These are phyloP conservation scores for Anthracocystis panici-leucophaei DNA, from an alignment of 1,284 basidiomycete genomes.

Conservation along the genomic window DNA sequence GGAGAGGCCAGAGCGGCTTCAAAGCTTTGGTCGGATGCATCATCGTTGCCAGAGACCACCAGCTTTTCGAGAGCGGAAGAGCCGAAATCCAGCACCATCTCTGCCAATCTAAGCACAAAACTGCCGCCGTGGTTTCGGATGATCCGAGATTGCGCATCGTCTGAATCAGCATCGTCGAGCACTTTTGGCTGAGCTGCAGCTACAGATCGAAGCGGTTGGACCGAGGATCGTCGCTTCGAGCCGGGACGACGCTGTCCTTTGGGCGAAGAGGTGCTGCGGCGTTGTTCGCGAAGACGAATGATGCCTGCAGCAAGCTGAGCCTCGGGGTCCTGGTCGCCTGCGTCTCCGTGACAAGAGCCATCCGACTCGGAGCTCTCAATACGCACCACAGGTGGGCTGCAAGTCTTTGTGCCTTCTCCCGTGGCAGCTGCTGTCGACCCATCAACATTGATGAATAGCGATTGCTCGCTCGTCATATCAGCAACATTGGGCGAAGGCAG, in stretches of 20 bases:
- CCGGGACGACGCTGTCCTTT: conserved; percentile 16
- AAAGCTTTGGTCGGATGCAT: neutral
- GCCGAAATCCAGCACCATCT: conserved; percentile 47
- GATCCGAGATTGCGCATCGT: conserved; percentile 27
- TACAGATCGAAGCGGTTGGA: neutral
- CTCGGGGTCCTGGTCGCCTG: conserved; percentile 60
- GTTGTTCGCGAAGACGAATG: conserved; percentile 42
- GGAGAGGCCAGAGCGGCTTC: neutral
- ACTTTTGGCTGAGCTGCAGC: conserved; percentile 6
- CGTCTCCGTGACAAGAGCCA: conserved; percentile 62
- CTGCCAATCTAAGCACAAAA: conserved; percentile 44
- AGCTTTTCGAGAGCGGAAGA: conserved; percentile 39
- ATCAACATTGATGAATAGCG: conserved; percentile 6
- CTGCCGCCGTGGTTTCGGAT: conserved; percentile 36
- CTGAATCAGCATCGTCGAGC: conserved; percentile 28
- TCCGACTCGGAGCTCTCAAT: conserved; percentile 56
- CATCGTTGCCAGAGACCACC: conserved; percentile 11
- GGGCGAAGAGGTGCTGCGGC: conserved; percentile 11
- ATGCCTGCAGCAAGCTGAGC: conserved; percentile 58
- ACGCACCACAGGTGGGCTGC: conserved; percentile 29
- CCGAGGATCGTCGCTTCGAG: conserved; percentile 16
- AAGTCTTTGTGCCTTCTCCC: too few species aligned
- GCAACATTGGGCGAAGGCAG: conserved; percentile 31
- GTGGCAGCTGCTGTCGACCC: too few species aligned
- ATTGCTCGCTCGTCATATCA: conserved; percentile 8